Evolutionary conservation across 2,329 filamentous ascomycete species (phyloP).

Genomic region (Orbilia javanica): DNA sequence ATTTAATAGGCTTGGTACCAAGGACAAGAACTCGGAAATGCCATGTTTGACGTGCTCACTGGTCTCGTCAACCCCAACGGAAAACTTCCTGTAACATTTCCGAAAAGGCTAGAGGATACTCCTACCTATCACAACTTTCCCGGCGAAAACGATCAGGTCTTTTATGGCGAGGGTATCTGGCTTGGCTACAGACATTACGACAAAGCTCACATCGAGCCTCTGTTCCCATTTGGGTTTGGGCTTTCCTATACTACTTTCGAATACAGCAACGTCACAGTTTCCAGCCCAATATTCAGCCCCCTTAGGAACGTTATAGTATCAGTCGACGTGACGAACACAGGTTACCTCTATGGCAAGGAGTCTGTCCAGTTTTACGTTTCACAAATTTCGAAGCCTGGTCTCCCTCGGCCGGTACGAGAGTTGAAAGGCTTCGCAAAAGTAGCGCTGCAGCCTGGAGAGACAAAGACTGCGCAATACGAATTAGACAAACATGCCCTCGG

Average conservation of each 20-base stretch:
- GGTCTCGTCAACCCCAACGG: constrained; percentile 80
- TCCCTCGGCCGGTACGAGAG: constrained; percentile 66
- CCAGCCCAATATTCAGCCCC: constrained; percentile 58
- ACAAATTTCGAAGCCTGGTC: constrained; percentile 61
- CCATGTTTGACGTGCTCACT: constrained; percentile 81
- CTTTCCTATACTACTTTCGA: constrained; percentile 80
- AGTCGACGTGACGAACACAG: constrained; percentile 63
- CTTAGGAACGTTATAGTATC: constrained; percentile 59
- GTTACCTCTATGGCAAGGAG: constrained; percentile 61
- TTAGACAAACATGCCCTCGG: constrained; percentile 69
- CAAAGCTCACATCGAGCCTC: constrained; percentile 73
- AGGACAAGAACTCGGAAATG: constrained; percentile 87
- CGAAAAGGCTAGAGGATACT: constrained; percentile 76
- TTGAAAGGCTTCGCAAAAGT: constrained; percentile 68
- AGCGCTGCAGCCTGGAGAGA: constrained; percentile 64
- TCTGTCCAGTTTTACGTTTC: constrained; percentile 63
- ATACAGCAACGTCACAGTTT: constrained; percentile 60
- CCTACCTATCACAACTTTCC: constrained; percentile 79
- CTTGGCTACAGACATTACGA: constrained; percentile 87
- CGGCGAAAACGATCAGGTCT: constrained; percentile 75
- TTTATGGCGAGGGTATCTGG: constrained; percentile 85
- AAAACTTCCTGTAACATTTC: constrained; percentile 81
- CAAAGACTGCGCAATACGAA: constrained; percentile 64
- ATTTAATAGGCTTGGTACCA: constrained; percentile 81
- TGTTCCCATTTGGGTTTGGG: constrained; percentile 84